Evolutionary conservation across 176 grass and related monocot species (phyloP), one percentile per base, ranked within the genome.

Genomic region (Lolium perenne): DNA sequence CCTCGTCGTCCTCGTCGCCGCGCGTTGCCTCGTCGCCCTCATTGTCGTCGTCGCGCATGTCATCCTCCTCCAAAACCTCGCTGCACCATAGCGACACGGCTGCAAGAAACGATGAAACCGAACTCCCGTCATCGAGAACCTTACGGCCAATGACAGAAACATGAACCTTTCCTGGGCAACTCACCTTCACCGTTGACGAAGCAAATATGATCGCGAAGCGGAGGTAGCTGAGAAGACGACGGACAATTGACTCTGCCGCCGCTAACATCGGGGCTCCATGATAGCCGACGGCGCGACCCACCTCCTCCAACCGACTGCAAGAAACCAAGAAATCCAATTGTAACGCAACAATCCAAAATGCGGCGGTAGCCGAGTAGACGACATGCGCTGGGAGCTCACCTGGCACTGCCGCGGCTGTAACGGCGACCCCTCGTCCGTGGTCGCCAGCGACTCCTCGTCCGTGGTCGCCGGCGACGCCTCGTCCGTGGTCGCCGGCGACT

Each of bases 311-410:
- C 22, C 46, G 46, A 21, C 72, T 75, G 47, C 23, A 51, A 53
- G 47, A 75, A 75, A 75, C 22, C 72, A 75, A 75, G 47, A 75
- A 75, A 75, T 75, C 72, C 23, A 53, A 17, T 50, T 53, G 48
- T 29, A 22, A 32, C 14, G 47, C 23, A 75, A 15, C 7, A 29
- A 75, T 75, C 25, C 72, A 32, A 26, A 74, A 75, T 8, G 6
- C 22, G 47, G 22, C 7, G 15, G 71, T 26, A 50, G 21, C 1
- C 7, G 45, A 50, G 71, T 26, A 17, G 12, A 49, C 3, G 46
- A 74, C 6, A 48, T 2, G 46, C 71, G 50, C 21, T 21, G 71
- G 23, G 71, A 21, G 12, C 46, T 50, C 3, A 74, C 71, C 21
- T 25, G 71, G 23, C 71, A 26, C 21, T 74, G 45, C n/a, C 47